A percentile compares a stretch with the other conserved stretches of the same genome.
phyloP scores from a whole-genome alignment of 176 grass and related monocot species.

The Olyra latifolia region DNA sequence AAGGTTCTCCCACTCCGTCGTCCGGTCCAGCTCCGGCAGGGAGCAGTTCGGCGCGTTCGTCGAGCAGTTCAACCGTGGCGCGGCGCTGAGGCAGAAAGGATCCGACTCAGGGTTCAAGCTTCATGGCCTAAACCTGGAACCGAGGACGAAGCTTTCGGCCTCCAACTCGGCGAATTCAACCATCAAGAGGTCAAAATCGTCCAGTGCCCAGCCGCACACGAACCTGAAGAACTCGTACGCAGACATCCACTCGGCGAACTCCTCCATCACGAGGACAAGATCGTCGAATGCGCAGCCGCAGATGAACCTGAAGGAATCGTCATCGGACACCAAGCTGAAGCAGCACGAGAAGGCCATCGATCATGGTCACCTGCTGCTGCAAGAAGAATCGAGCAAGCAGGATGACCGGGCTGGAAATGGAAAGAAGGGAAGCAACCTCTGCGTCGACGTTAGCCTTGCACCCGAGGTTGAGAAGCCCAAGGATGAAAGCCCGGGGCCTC shows the following conservation, averaged over 20 bases:
- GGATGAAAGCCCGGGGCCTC: constrained; percentile 3
- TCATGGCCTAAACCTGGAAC: constrained; percentile 44
- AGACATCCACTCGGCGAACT: background rate
- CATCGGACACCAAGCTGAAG: background rate
- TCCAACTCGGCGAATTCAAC: background rate
- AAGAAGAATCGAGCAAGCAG: background rate
- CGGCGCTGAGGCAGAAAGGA: constrained; percentile 36
- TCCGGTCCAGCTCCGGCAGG: constrained; percentile 45
- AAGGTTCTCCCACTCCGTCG: constrained; percentile 76
- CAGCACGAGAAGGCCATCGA: background rate
- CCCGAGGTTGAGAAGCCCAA: background rate
- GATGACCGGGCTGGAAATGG: constrained; percentile 3
- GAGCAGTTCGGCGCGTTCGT: constrained; percentile 49
- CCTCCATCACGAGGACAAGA: background rate
- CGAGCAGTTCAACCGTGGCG: constrained; percentile 51
- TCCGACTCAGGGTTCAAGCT: constrained; percentile 36
- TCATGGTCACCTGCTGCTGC: background rate
- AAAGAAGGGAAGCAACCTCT: constrained; percentile 17
- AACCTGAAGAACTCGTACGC: background rate
- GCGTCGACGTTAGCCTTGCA: background rate
- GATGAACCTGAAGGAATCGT: background rate
- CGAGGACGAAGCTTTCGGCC: constrained; percentile 9
- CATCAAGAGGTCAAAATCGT: constrained; percentile 8
- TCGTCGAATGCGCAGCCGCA: background rate
- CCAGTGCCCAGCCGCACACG: background rate